Conservation (phyloP, 208 protist species). For the Crithidia sp. region DNA sequence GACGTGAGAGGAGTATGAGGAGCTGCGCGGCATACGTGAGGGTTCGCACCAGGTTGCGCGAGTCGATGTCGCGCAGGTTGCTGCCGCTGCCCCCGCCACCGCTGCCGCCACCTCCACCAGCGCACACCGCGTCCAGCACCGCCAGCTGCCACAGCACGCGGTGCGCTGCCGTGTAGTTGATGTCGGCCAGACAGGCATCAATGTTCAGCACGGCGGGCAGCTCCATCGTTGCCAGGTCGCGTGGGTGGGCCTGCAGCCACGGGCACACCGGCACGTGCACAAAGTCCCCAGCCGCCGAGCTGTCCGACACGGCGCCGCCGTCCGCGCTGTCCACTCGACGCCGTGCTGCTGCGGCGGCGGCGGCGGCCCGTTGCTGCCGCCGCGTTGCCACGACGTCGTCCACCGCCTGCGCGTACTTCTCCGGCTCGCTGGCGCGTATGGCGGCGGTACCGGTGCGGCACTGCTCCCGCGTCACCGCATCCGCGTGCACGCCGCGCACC, state of each 20-base stretch:
- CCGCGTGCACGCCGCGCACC: slow-evolving; percentile 19
- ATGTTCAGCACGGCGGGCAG: slow-evolving; percentile 18
- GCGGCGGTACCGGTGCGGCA: neutral
- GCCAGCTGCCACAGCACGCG: slow-evolving; percentile 33
- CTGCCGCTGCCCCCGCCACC: neutral
- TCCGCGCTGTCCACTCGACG: neutral
- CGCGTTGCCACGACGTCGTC: slow-evolving; percentile 6
- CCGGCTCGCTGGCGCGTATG: slow-evolving; percentile 7
- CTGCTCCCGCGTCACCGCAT: slow-evolving; percentile 5
- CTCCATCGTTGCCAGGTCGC: slow-evolving; percentile 11
- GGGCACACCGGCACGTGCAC: neutral
- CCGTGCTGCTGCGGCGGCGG: neutral
- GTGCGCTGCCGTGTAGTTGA: slow-evolving; percentile 26
- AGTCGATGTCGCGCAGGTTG: neutral
- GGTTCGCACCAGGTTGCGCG: slow-evolving; percentile 18
- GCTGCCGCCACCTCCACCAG: slow-evolving; percentile 3
- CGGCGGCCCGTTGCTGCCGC: neutral
- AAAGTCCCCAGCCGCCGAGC: neutral
- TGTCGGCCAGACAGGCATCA: slow-evolving; percentile 7
- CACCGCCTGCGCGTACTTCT: slow-evolving; percentile 2
- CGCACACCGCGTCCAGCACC: slow-evolving; percentile 29
- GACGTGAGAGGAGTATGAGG: slow-evolving; percentile 33
- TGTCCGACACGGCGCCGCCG: neutral
- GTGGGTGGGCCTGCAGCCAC: slow-evolving; percentile 19
- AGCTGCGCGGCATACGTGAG: slow-evolving; percentile 29